Evolutionary conservation across 164 flowering plant species (phyloP).

Genomic region (Aristolochia fimbriata): DNA sequence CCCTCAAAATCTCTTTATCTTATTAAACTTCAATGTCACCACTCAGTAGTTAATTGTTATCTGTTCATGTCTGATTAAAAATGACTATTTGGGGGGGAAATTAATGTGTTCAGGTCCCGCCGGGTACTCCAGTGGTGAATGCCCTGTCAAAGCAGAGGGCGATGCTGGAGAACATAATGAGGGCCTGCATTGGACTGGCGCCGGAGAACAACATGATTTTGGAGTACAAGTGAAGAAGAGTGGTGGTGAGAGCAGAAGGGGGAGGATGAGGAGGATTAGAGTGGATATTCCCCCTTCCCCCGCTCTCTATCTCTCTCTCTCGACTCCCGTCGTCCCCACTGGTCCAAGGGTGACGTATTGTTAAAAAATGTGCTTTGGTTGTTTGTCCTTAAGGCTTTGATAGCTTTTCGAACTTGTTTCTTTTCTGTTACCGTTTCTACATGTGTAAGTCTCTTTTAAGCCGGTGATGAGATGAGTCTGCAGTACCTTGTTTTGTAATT

Average conservation of each 20-base stretch:
- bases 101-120: constrained; percentile 69
- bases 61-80: neutral
- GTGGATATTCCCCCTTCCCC: neutral
- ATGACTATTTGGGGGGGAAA: neutral
- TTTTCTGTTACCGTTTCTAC: too few relatives aligned
- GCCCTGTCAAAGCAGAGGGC: constrained; percentile 96
- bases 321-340: too few relatives aligned
- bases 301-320: neutral
- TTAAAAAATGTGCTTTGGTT: too few relatives aligned
- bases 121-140: constrained; percentile 98
- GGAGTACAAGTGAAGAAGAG: constrained; percentile 24
- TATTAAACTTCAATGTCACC: neutral
- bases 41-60: neutral
- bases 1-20: neutral
- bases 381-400: too few relatives aligned
- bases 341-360: too few relatives aligned
- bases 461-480: too few relatives aligned
- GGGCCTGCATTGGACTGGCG: constrained; percentile 96
- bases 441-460: too few relatives aligned
- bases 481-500: too few relatives aligned
- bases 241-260: neutral
- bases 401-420: too few relatives aligned
- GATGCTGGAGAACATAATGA: constrained; percentile 96
- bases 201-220: constrained; percentile 84
- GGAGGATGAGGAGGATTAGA: neutral